Evolutionary conservation across 2,329 filamentous ascomycete genomes (phyloP), one percentile per base, ranked within the genome.

Genomic region (Ophiocordyceps camponoti-saundersi): DNA sequence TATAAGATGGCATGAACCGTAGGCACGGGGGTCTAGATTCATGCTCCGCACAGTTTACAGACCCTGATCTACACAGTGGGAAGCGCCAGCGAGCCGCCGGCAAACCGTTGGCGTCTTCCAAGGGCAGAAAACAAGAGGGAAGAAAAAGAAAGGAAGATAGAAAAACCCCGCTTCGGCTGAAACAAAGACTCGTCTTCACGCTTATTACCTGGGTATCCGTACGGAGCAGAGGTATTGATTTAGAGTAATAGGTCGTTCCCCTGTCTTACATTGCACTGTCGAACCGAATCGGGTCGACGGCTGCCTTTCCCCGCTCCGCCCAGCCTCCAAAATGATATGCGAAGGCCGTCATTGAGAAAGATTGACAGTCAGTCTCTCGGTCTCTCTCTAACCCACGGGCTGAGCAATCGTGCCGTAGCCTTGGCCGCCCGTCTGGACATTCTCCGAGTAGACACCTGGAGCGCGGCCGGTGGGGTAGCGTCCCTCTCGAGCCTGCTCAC

Each of bases 391-490:
- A 41, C 39, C 50, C n/a, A 52, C 53, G 18, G 57, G 48, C 48
- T 65, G 64, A 45, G 56, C 62, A 50, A 71, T 67, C 1, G 71
- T 73, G 46, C 73, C 73, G 55, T 78, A 85, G 52, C 79, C 76
- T 45, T 78, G 71, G 52, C 80, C 80, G n/a, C 82, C 82, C 4
- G 68, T 77, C 65, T 87, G 80, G n/a, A 89, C 75, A 34, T 75
- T 74, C 34, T 83, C 73, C 55, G 78, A 84, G 60, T 82, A 89
- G 18, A 89, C 74, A 26, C 82, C 82, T 0, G 83, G 78, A 1
- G 82, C 82, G 2, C 69, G 71, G 10, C 64, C 57, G 4, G 69
- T 65, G 20, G 71, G 65, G 49, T 71, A 70, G 12, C 70, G 67
- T 6, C 82, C 82, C 32, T 73, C 66, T 43, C 70, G 65, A 2